Percentiles rank a stretch among this genome's conserved stretches.
Evolutionary conservation across 192 early-diverging fungal genomes (phyloP).

Genomic region (Coemansia sp.): DNA sequence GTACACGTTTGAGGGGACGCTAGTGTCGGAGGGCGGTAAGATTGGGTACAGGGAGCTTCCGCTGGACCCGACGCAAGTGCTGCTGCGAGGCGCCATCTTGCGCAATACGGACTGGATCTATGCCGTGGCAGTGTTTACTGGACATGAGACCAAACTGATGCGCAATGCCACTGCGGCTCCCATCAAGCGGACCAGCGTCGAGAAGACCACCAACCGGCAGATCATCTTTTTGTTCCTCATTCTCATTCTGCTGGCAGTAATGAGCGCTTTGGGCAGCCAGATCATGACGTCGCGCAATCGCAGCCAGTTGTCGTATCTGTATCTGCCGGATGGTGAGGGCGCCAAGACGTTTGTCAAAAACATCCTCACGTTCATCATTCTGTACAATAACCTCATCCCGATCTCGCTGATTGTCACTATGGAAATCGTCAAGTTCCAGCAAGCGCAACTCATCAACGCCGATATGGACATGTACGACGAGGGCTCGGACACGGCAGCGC

Average conservation of each 20-base stretch:
- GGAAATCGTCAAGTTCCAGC: conserved; percentile 88
- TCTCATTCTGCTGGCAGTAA: conserved; percentile 69
- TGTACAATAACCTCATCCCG: conserved; percentile 95
- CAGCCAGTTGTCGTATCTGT: conserved; percentile 59
- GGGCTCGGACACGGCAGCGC: conserved; percentile 69
- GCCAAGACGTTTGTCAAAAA: conserved; percentile 77
- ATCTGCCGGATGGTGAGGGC: conserved; percentile 58
- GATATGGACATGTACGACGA: conserved; percentile 93
- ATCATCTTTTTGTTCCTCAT: conserved; percentile 79
- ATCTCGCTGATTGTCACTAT: conserved; percentile 94
- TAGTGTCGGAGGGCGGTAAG: conserved; percentile 41
- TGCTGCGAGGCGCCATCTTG: conserved; percentile 90
- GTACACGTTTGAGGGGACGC: conserved; percentile 84
- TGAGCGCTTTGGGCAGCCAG: conserved; percentile 55
- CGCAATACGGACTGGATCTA: conserved; percentile 91
- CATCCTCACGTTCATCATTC: conserved; percentile 83
- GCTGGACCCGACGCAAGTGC: conserved; percentile 89
- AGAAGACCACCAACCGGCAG: conserved; percentile 89
- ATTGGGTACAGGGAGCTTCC: conserved; percentile 77
- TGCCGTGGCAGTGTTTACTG: conserved; percentile 87
- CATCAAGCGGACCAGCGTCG: conserved; percentile 87
- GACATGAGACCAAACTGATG: conserved; percentile 96
- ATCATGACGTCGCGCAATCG: conserved; percentile 30
- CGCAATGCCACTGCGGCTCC: conserved; percentile 91
- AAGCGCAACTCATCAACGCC: conserved; percentile 89